phyloP scores from a whole-genome alignment of 1,284 basidiomycete genomes.

The Lentinus polychrous region DNA sequence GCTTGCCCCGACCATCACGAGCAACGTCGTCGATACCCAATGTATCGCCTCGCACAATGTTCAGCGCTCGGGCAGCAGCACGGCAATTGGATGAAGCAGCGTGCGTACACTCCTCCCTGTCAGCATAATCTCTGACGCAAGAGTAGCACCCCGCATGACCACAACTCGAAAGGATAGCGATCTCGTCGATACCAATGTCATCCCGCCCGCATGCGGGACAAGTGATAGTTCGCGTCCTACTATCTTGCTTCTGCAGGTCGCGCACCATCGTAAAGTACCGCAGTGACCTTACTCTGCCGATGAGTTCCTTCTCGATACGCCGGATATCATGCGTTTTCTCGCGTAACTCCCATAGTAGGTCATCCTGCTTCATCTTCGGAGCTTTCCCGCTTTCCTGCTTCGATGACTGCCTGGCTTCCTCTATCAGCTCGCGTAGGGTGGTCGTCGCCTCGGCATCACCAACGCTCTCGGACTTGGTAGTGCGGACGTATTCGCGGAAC shows the following conservation, averaged over 20 bases:
- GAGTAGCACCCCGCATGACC: constrained; percentile 79
- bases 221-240: constrained; percentile 45
- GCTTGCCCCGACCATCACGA: constrained; percentile 66
- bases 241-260: constrained; percentile 74
- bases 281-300: constrained; percentile 81
- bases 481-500: constrained; percentile 70
- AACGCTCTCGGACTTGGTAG: constrained; percentile 59
- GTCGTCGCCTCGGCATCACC: constrained; percentile 73
- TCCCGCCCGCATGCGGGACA: constrained; percentile 58
- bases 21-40: constrained; percentile 79
- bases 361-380: constrained; percentile 45
- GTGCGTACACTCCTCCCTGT: constrained; percentile 78
- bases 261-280: constrained; percentile 90
- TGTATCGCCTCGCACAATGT: constrained; percentile 77
- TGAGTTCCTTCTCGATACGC: constrained; percentile 78
- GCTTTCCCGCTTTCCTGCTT: constrained; percentile 54
- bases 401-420: constrained; percentile 28
- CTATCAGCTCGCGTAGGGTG: constrained; percentile 49
- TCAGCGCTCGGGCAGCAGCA: constrained; percentile 65
- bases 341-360: constrained; percentile 74
- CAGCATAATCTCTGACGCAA: constrained; percentile 68
- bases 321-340: constrained; percentile 85
- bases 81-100: constrained; percentile 61
- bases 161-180: constrained; percentile 84
- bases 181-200: constrained; percentile 55